Conservation (phyloP, 2,329 filamentous ascomycete genomes). For the Clonostachys sp. region DNA sequence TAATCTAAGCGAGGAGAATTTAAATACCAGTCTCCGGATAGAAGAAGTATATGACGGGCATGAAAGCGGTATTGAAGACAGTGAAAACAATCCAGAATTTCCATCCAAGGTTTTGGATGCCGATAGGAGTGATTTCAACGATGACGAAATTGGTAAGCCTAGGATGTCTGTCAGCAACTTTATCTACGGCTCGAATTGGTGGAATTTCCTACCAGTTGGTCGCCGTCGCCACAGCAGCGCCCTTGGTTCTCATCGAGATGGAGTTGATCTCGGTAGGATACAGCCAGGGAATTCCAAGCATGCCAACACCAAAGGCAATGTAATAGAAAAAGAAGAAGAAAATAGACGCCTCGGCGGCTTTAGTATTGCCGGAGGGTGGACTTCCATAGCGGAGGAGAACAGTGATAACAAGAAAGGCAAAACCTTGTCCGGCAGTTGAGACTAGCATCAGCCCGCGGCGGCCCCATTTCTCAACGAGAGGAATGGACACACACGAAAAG, state of each 20-base stretch:
- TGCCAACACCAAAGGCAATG: constrained; percentile 20
- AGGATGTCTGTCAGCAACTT: not conserved
- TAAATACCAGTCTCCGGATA: constrained; percentile 27
- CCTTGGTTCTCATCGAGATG: constrained; percentile 31
- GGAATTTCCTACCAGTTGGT: constrained; percentile 20
- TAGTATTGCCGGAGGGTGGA: constrained; percentile 9
- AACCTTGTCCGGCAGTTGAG: constrained; percentile 15
- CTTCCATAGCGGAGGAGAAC: constrained; percentile 12
- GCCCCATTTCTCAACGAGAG: constrained; percentile 18
- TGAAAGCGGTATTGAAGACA: constrained; percentile 37
- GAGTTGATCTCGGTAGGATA: constrained; percentile 34
- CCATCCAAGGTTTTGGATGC: constrained; percentile 39
- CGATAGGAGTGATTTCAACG: constrained; percentile 27
- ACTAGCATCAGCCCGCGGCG: constrained; percentile 20
- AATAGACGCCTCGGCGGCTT: constrained; percentile 17
- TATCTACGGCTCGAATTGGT: not conserved
- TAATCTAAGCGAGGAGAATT: too few species aligned
- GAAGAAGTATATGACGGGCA: constrained; percentile 41
- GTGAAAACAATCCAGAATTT: constrained; percentile 49
- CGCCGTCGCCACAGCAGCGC: constrained; percentile 25
- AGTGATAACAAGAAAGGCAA: constrained; percentile 20
- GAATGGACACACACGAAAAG: constrained; percentile 13
- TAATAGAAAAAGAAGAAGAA: constrained; percentile 23
- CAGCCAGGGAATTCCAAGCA: constrained; percentile 31
- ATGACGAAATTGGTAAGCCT: constrained; percentile 17